A percentile compares a stretch with the other conserved stretches of the same genome.
These are phyloP conservation scores for Elaeis oleifera DNA, from an alignment of 202 grass and related monocot genomes.

Conservation along the genomic window DNA sequence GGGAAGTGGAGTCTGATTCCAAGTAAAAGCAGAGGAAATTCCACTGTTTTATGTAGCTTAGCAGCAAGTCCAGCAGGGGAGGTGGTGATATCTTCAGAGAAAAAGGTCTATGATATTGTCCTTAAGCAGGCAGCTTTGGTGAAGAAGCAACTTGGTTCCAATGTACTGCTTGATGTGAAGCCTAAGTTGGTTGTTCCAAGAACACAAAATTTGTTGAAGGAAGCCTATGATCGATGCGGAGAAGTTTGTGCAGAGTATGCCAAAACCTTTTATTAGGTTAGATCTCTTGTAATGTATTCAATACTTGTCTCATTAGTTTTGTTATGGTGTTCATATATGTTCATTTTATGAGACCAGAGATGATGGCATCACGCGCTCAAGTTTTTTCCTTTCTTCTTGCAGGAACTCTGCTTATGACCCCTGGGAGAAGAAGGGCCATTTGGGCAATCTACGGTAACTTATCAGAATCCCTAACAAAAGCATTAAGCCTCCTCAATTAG, in stretches of 20 bases:
- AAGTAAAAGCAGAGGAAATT: too few species aligned
- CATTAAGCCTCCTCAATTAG: background rate
- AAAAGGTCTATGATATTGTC: slow-evolving; percentile 6
- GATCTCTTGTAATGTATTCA: background rate
- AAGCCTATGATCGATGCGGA: slow-evolving; percentile 11
- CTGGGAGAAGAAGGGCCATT: slow-evolving; percentile 13
- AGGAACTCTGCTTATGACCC: slow-evolving; percentile 16
- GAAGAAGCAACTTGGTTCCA: background rate
- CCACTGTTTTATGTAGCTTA: too few species aligned
- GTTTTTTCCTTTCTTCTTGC: background rate
- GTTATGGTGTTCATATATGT: background rate
- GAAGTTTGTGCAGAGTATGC: slow-evolving; percentile 15
- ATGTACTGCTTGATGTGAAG: background rate
- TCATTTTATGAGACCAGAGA: too few species aligned
- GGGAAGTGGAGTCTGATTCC: too few species aligned
- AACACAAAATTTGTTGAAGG: background rate
- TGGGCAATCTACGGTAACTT: slow-evolving; percentile 15
- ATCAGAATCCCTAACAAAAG: background rate
- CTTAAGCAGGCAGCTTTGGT: slow-evolving; percentile 10
- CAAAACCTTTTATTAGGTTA: slow-evolving; percentile 16
- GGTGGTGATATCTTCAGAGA: background rate
- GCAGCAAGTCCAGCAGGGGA: too few species aligned
- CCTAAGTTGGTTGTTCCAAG: background rate
- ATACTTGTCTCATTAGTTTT: background rate
- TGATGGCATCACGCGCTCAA: background rate